Conservation (phyloP, 495 filamentous ascomycete genomes). For the Penicillium salamii region DNA sequence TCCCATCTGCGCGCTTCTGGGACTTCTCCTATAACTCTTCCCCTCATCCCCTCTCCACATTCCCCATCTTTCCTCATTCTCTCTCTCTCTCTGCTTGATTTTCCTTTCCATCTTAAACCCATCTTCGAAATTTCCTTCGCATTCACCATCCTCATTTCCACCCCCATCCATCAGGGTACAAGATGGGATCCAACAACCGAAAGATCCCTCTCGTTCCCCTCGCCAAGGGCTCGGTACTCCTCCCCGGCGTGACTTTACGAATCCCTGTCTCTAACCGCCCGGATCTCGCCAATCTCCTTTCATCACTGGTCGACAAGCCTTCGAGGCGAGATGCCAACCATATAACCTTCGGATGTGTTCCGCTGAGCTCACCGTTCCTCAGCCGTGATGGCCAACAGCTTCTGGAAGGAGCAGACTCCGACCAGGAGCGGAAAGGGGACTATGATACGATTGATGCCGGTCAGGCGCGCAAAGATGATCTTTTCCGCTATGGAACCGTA, state of each 20-base stretch:
- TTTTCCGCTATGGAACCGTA: constrained; percentile 73
- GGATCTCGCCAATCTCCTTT: constrained; percentile 79
- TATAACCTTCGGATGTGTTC: constrained; percentile 78
- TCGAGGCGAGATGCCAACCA: constrained; percentile 60
- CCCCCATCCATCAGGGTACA: constrained; percentile 11
- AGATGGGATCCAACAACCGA: constrained; percentile 44
- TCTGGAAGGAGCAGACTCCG: constrained; percentile 49
- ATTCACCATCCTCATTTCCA: constrained; percentile 11
- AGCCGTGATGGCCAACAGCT: constrained; percentile 68
- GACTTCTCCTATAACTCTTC: constrained; percentile 22
- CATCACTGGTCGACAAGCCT: constrained; percentile 67
- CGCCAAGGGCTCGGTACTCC: constrained; percentile 68
- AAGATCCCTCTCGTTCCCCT: constrained; percentile 75
- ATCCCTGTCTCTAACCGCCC: constrained; percentile 74
- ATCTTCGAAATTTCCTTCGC: not conserved
- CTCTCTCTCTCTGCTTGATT: constrained; percentile 2
- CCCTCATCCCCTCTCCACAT: constrained; percentile 25
- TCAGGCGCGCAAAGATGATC: constrained; percentile 62
- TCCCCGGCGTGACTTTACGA: constrained; percentile 75
- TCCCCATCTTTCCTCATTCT: constrained; percentile 7
- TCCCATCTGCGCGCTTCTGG: constrained; percentile 32
- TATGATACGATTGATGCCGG: constrained; percentile 53
- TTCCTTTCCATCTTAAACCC: constrained; percentile 2
- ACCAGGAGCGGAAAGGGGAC: constrained; percentile 36
- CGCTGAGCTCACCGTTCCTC: constrained; percentile 67